Evolutionary conservation across 371 early-diverging fungal genomes (phyloP).

Genomic region (Lichtheimia hyalospora): DNA sequence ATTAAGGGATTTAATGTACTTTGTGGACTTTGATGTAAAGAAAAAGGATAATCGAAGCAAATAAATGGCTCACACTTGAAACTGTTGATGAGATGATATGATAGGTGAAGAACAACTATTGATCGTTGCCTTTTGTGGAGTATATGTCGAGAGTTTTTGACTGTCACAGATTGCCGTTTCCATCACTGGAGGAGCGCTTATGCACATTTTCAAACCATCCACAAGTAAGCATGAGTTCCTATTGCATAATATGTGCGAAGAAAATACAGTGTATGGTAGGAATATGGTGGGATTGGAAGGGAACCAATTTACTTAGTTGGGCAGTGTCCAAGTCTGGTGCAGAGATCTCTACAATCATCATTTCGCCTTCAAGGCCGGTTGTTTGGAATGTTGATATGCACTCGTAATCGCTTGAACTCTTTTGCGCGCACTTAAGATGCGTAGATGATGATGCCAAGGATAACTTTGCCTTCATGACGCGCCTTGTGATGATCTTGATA

Average conservation of each 20-base stretch:
- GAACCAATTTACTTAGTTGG: slow-evolving; percentile 13
- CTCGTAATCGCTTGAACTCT: slow-evolving; percentile 8
- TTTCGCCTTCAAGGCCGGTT: slow-evolving; percentile 16
- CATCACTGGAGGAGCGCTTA: no score
- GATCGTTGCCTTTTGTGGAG: no score
- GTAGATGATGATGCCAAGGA: slow-evolving; percentile 8
- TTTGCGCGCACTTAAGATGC: neutral
- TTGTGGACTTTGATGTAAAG: no score
- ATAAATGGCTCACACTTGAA: no score
- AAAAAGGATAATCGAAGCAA: no score
- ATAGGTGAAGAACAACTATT: no score
- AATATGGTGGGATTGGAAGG: slow-evolving; percentile 15
- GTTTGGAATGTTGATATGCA: slow-evolving; percentile 21
- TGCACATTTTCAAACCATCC: no score
- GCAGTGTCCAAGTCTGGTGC: slow-evolving; percentile 19
- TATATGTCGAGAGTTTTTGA: no score
- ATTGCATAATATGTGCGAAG: slow-evolving; percentile 1
- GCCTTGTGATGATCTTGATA: slow-evolving; percentile 11
- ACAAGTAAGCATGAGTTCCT: no score
- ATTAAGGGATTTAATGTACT: no score
- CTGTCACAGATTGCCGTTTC: no score
- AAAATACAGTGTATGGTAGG: slow-evolving; percentile 1
- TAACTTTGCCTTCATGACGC: slow-evolving; percentile 8
- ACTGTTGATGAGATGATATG: no score
- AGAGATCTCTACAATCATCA: slow-evolving; percentile 9